Percentiles rank a stretch among this genome's conserved stretches.
Evolutionary conservation across 2,329 filamentous ascomycete species (phyloP).

Genomic region (Fusarium domesticum): DNA sequence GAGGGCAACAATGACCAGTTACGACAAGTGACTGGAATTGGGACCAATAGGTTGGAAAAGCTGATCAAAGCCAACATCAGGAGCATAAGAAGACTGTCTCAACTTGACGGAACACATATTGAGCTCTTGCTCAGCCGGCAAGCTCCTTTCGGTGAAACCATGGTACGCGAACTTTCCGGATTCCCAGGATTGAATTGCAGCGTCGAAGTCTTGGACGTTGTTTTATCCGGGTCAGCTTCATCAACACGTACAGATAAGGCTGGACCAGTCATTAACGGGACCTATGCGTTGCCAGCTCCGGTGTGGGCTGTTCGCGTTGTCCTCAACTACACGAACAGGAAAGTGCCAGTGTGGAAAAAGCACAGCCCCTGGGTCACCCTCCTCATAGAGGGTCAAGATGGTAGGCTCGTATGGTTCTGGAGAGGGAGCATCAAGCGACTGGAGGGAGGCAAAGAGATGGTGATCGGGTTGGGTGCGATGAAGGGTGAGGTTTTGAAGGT

Average conservation of each 20-base stretch:
- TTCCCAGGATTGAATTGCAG: conserved; percentile 62
- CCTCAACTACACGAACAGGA: conserved; percentile 68
- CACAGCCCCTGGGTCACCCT: conserved; percentile 69
- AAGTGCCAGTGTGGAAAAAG: conserved; percentile 59
- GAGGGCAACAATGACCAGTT: conserved; percentile 79
- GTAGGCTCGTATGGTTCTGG: conserved; percentile 64
- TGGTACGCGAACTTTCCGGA: conserved; percentile 60
- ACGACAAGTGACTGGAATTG: conserved; percentile 77
- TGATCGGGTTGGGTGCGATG: conserved; percentile 55
- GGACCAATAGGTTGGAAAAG: conserved; percentile 70
- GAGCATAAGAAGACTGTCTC: conserved; percentile 67
- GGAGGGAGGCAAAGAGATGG: conserved; percentile 52
- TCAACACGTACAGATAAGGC: neutral
- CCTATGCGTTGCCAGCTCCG: neutral
- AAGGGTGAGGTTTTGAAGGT: conserved; percentile 56
- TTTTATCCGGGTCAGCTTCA: neutral
- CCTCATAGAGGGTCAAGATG: conserved; percentile 58
- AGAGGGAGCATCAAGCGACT: conserved; percentile 62
- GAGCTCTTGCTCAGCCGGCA: conserved; percentile 76
- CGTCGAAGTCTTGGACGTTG: conserved; percentile 32
- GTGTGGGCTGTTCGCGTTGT: conserved; percentile 55
- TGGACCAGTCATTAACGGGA: neutral
- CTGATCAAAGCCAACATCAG: conserved; percentile 68
- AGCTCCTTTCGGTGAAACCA: conserved; percentile 73
- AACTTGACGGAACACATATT: conserved; percentile 66